Conservation (phyloP, 2,329 filamentous ascomycete species). For the Elsinoe necatrix region DNA sequence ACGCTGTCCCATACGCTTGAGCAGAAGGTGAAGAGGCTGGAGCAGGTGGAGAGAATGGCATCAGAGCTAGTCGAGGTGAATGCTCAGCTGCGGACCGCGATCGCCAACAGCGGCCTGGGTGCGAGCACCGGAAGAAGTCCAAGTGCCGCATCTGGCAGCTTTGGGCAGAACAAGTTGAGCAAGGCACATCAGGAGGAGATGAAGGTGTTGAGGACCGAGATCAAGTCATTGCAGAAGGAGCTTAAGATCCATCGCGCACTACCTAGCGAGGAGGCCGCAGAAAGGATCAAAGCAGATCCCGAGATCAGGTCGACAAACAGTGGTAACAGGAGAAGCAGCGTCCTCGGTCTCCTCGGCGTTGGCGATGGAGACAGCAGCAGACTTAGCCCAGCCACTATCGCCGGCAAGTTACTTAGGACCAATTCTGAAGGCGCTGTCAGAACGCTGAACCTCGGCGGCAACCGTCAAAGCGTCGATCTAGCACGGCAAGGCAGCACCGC, state of each 20-base stretch:
- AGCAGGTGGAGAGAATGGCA: constrained; percentile 62
- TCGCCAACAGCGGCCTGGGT: constrained; percentile 20
- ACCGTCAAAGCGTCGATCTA: not conserved
- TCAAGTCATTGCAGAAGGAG: constrained; percentile 53
- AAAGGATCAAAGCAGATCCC: not conserved
- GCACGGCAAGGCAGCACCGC: constrained; percentile 22
- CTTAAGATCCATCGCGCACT: constrained; percentile 54
- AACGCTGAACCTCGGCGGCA: constrained; percentile 21
- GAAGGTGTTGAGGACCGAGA: constrained; percentile 50
- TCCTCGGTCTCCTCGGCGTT: constrained; percentile 4
- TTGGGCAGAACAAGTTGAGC: constrained; percentile 4
- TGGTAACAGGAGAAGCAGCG: not conserved
- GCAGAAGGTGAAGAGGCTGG: constrained; percentile 71
- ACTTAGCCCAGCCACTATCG: constrained; percentile 35
- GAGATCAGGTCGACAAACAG: constrained; percentile 15
- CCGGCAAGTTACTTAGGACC: constrained; percentile 47
- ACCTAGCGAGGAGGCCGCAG: constrained; percentile 22
- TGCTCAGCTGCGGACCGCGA: constrained; percentile 35
- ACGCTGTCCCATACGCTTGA: constrained; percentile 74
- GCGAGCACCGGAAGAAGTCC: constrained; percentile 19
- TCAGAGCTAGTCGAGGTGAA: constrained; percentile 39
- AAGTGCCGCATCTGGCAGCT: constrained; percentile 14
- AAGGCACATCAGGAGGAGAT: constrained; percentile 42
- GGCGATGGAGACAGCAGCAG: constrained; percentile 19
- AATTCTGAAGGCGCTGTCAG: constrained; percentile 47